Evolutionary conservation across 2,329 filamentous ascomycete species (phyloP).

Genomic region (Exserohilum rostratum): DNA sequence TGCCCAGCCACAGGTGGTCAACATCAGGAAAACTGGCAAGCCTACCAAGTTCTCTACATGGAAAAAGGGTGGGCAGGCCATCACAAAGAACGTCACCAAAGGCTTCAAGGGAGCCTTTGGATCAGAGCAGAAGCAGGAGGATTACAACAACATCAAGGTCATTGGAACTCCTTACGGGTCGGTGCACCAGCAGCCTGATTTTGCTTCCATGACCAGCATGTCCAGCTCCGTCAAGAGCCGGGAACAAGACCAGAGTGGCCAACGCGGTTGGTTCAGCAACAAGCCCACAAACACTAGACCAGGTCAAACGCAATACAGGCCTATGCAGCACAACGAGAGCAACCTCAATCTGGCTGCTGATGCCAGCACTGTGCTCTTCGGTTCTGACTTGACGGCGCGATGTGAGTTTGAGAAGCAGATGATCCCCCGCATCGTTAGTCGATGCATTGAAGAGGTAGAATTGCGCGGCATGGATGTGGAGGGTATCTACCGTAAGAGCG

Average conservation of each 20-base stretch:
- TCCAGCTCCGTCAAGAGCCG: slow-evolving; percentile 38
- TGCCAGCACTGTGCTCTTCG: slow-evolving; percentile 69
- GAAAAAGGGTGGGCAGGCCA: slow-evolving; percentile 94
- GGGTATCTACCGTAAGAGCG: slow-evolving; percentile 97
- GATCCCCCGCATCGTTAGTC: slow-evolving; percentile 87
- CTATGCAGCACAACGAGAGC: slow-evolving; percentile 51
- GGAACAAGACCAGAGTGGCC: slow-evolving; percentile 30
- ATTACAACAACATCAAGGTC: slow-evolving; percentile 58
- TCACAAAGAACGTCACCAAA: slow-evolving; percentile 93
- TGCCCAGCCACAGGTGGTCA: slow-evolving; percentile 87
- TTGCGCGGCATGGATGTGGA: slow-evolving; percentile 95
- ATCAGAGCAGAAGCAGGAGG: slow-evolving; percentile 62
- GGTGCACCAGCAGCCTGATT: slow-evolving; percentile 42
- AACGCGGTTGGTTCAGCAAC: slow-evolving; percentile 44
- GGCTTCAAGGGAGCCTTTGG: slow-evolving; percentile 89
- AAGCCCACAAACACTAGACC: slow-evolving; percentile 26
- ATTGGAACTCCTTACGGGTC: slow-evolving; percentile 54
- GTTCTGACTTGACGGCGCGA: slow-evolving; percentile 84
- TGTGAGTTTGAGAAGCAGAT: slow-evolving; percentile 87
- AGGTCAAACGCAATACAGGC: slow-evolving; percentile 29
- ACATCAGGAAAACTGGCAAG: slow-evolving; percentile 85
- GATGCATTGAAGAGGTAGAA: slow-evolving; percentile 97
- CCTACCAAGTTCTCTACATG: slow-evolving; percentile 98
- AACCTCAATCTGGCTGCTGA: slow-evolving; percentile 50
- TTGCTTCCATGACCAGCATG: slow-evolving; percentile 35